These are phyloP conservation scores for Vitis rotundifolia DNA, from an alignment of 164 flowering plant genomes.

Conservation along the genomic window DNA sequence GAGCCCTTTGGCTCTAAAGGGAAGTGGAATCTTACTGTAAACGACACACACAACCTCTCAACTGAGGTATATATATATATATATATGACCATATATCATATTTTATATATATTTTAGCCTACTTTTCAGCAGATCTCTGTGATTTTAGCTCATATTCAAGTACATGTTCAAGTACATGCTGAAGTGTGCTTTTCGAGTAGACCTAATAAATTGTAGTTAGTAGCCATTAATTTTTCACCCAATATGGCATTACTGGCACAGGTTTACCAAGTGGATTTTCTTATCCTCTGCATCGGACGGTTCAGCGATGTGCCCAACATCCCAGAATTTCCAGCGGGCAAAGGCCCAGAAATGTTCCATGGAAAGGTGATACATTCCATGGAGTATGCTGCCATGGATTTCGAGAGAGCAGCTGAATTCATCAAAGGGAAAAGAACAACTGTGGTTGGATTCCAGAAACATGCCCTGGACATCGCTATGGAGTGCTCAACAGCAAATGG, in stretches of 20 bases:
- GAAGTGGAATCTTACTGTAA: conserved; percentile 14
- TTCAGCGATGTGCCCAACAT: conserved; percentile 39
- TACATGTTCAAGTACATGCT: too few relatives aligned
- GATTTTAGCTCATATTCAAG: too few relatives aligned
- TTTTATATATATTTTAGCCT: too few relatives aligned
- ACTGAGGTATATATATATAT: conserved; percentile 16
- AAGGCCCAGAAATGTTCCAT: conserved; percentile 34
- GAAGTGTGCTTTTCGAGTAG: too few relatives aligned
- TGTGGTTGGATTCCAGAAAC: conserved; percentile 32
- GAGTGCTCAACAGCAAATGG: conserved; percentile 33
- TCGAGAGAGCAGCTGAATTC: neutral
- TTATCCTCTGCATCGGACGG: conserved; percentile 45
- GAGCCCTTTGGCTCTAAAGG: conserved; percentile 13
- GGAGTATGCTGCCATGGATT: conserved; percentile 17
- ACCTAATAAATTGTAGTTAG: too few relatives aligned
- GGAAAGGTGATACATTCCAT: conserved; percentile 42
- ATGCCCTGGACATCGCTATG: conserved; percentile 37
- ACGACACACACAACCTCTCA: conserved; percentile 12
- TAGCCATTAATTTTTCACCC: too few relatives aligned
- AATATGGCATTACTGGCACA: conserved; percentile 9
- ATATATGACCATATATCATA: too few relatives aligned
- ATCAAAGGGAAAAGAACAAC: conserved; percentile 31
- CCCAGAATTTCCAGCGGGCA: conserved; percentile 27
- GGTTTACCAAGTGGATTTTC: conserved; percentile 41
- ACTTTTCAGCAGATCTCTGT: too few relatives aligned